Evolutionary conservation across 306 rosid genomes (phyloP), one percentile per base, ranked within the genome.

Genomic region (Luffa aegyptiaca): DNA sequence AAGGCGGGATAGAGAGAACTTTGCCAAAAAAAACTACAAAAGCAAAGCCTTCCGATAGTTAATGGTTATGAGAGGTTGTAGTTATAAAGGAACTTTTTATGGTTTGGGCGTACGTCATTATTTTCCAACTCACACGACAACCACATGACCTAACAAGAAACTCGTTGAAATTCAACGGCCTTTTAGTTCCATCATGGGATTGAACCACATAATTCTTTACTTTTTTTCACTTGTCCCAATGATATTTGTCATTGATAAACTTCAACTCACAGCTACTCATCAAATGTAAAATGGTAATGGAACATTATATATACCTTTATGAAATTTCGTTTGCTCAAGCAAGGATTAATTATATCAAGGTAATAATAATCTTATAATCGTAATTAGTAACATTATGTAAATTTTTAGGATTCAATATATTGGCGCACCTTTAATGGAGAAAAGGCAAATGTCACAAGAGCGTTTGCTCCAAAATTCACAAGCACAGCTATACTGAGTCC

Each of bases 401-500:
- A 14, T 14, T 26, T 49, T 31, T 33, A 16, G 9, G 8, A 44
- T 62, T 52, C 5, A 35, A 70, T 52, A 80, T 80, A 74, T 20
- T 66, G 68, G 33, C 48, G 85, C 61, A 93, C 99, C 99, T 95
- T 44, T 21, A 95, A 81, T 44, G 99, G 99, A 65, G 96, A 93
- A 80, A 95, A 93, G n/a, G 99, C 81, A 85, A 95, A 95, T 79
- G 99, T 89, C 37, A 95, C 98, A 5, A 93, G 79, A 5, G 99
- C 97, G 80, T 95, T 95, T 36, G 99, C 87, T 26, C 89, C 96
- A 45, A 95, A 95, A 81, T 95, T 95, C 57, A 95, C 87, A 7
- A 95, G 97, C 77, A 95, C 98, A 10, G 99, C 97, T 82, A 95
- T 76, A 83, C 99, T 85, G 31, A 95, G 96, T 83, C 99, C 99